Evolutionary conservation across 2,329 filamentous ascomycete species (phyloP).

Genomic region (Blumeria graminis): DNA sequence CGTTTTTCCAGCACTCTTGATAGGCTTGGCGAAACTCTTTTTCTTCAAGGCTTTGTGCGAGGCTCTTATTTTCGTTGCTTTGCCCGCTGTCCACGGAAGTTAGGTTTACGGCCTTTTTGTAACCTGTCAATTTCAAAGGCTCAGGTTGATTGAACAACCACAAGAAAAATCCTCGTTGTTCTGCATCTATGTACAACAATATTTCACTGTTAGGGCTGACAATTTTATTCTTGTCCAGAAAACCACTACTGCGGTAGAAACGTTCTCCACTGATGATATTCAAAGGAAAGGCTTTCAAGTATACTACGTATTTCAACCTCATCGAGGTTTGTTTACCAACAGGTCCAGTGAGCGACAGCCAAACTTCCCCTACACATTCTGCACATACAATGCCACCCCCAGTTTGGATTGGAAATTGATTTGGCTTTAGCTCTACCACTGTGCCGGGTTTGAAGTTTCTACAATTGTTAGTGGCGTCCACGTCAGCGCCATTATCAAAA

Average conservation of each 20-base stretch:
- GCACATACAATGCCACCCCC: background rate
- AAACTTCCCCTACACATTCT: background rate
- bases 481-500: background rate
- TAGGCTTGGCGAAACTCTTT: background rate
- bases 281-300: background rate
- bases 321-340: background rate
- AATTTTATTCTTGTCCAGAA: background rate
- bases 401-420: background rate
- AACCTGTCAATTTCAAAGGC: background rate
- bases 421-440: background rate
- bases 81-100: background rate
- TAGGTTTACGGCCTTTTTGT: background rate
- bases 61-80: background rate
- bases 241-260: background rate
- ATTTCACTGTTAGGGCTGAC: background rate
- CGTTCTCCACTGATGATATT: background rate
- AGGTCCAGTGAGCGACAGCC: background rate
- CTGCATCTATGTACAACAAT: background rate
- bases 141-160: background rate
- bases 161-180: background rate
- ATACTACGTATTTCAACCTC: background rate
- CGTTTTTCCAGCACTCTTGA: background rate
- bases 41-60: background rate
- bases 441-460: background rate
- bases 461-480: background rate